A percentile compares a stretch with the other conserved stretches of the same genome.
Conservation (phyloP, 2,329 filamentous ascomycete species). For the Exophiala aquamarina region DNA sequence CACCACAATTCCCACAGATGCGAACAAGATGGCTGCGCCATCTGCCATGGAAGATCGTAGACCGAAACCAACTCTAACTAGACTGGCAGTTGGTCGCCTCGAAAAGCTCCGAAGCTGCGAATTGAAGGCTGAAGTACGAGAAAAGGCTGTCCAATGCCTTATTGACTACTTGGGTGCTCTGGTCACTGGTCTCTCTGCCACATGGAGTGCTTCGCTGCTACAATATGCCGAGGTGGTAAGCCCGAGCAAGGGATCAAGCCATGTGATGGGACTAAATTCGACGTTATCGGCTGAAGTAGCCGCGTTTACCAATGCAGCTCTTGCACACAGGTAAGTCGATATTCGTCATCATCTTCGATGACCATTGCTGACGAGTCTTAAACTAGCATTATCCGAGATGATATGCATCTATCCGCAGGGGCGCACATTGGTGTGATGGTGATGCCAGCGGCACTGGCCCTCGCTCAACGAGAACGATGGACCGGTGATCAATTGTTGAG, state of each 20-base stretch:
- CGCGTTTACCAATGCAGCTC: conserved; percentile 12
- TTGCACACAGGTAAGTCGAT: conserved; percentile 13
- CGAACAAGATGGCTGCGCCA: no score
- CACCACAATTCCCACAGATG: no score
- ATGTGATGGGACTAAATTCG: conserved; percentile 5
- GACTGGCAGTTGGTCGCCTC: conserved; percentile 2
- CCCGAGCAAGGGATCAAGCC: background rate
- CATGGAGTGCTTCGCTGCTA: conserved; percentile 3
- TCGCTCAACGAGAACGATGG: conserved; percentile 13
- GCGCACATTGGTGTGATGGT: conserved; percentile 15
- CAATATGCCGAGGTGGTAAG: conserved; percentile 1
- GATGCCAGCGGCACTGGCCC: conserved; percentile 9
- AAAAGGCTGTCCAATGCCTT: conserved; percentile 7
- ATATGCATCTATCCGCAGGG: conserved; percentile 14
- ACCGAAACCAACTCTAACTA: conserved; percentile 11
- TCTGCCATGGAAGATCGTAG: no score
- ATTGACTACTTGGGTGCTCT: conserved; percentile 10
- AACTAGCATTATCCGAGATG: conserved; percentile 8
- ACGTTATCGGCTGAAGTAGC: conserved; percentile 9
- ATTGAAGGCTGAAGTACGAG: conserved; percentile 3
- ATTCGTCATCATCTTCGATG: background rate
- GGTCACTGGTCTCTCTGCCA: conserved; percentile 5
- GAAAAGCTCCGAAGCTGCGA: background rate
- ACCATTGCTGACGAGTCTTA: background rate
- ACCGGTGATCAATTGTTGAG: conserved; percentile 6